Evolutionary conservation across 2,329 filamentous ascomycete species (phyloP).

Genomic region (Colletotrichum tanaceti): DNA sequence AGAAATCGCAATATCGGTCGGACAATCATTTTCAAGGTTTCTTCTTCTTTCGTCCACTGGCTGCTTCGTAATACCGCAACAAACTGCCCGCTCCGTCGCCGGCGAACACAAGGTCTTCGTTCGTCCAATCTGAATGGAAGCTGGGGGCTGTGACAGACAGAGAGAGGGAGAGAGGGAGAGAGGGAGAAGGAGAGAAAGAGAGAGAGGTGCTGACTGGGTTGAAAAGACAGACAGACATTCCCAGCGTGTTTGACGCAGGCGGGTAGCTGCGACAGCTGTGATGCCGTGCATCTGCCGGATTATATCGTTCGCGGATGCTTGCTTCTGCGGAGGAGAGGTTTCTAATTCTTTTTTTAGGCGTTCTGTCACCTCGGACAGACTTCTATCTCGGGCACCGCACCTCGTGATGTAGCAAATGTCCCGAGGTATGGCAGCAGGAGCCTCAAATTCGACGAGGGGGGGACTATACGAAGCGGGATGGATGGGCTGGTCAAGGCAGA

Average conservation of each 20-base stretch:
- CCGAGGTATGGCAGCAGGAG: conserved; percentile 11
- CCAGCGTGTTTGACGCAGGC: background rate
- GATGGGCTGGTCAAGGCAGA: background rate
- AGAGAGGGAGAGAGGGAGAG: too few relatives aligned
- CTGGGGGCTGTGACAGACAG: background rate
- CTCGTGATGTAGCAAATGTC: background rate
- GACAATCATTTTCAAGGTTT: conserved; percentile 4
- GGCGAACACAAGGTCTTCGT: conserved; percentile 7
- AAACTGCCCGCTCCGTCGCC: background rate
- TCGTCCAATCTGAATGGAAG: background rate
- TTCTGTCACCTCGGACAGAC: background rate
- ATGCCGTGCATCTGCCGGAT: conserved; percentile 34
- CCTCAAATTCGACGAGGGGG: background rate
- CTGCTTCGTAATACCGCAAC: conserved; percentile 23
- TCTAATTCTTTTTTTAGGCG: background rate
- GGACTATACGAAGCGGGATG: background rate
- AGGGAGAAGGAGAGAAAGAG: too few relatives aligned
- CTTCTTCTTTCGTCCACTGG: background rate
- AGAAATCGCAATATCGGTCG: conserved; percentile 2
- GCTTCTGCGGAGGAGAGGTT: background rate
- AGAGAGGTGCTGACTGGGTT: background rate
- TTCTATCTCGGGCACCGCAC: background rate
- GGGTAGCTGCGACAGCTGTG: conserved; percentile 3
- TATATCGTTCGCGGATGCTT: conserved; percentile 4
- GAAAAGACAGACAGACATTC: background rate